Evolutionary conservation across 192 early-diverging fungal species (phyloP).

Genomic region (Coemansia asiatica): DNA sequence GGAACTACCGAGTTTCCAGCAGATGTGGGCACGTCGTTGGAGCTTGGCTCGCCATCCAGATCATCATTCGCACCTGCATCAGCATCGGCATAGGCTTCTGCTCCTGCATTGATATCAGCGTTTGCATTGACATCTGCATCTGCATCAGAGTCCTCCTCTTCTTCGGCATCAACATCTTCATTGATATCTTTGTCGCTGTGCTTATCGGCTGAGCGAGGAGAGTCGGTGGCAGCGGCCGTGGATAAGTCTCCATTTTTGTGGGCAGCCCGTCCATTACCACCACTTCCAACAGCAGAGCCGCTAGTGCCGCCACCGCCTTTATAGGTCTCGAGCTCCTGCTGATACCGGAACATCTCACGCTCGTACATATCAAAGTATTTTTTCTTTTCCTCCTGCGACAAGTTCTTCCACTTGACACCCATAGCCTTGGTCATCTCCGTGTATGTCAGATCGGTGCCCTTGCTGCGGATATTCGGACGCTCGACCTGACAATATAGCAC

Average conservation of each 20-base stretch:
- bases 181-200: background rate
- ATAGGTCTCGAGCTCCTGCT: constrained; percentile 49
- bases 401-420: constrained; percentile 51
- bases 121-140: background rate
- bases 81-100: background rate
- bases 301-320: constrained; percentile 15
- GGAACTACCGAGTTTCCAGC: background rate
- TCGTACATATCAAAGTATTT: constrained; percentile 51
- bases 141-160: background rate
- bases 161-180: background rate
- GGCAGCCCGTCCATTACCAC: background rate
- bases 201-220: background rate
- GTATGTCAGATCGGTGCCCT: constrained; percentile 33
- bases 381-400: constrained; percentile 44
- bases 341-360: constrained; percentile 49
- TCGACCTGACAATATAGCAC: constrained; percentile 55
- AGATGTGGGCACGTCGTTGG: background rate
- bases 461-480: constrained; percentile 47
- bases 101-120: background rate
- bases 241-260: background rate
- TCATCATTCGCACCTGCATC: background rate
- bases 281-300: background rate
- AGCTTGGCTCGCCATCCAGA: background rate
- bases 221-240: background rate
- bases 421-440: constrained; percentile 53